Base-by-base conservation (phyloP, 1,139 yeast genomes). In the Pichia sp. region DNA sequence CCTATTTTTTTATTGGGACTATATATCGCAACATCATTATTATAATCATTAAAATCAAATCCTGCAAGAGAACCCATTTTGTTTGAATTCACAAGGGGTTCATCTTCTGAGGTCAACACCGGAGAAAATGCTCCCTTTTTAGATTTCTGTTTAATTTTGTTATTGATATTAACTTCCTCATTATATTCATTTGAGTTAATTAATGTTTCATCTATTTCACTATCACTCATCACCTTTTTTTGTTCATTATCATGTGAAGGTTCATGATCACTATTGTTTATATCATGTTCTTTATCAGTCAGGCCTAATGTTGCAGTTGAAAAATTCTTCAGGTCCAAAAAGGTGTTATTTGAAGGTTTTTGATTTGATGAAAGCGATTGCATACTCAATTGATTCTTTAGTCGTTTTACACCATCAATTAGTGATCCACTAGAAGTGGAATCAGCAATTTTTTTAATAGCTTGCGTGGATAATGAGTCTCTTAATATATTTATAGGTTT, bases 401-500 rank as follows among this genome's bases (percentile, higher is more conserved):
- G 20, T 7, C 25, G 24, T 16, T 35, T 43, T 2, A 40, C 40
- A 13, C 40, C 40, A 32, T 40, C 29, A 7, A 40, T 20, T 4
- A 43, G 10, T 8, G 33, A 19, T 9, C 11, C 26, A 28, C 25
- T 33, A 2, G 31, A 15, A 3, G 39, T 37, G 9, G 37, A 30
- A 4, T 31, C 37, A 2, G 47, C 47, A 20, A 39, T 24, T n/a
- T 33, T 32, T 11, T 38, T 40, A 3, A 29, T 37, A 5, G 31
- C 27, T 15, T 28, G 22, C 6, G 21, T 16, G 6, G 47, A 28
- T 9, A 43, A 31, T 9, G 44, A 18, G 18, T 35, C 24, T 20
- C 35, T 41, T 6, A 27, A 7, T 11, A 43, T 13, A 33, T 59
- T 52, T 1, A 48, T 39, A 6, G 52, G 54, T 30, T 45, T 43